Conservation (phyloP, 331 rosid species). For the Rhamnella rubrinervis region DNA sequence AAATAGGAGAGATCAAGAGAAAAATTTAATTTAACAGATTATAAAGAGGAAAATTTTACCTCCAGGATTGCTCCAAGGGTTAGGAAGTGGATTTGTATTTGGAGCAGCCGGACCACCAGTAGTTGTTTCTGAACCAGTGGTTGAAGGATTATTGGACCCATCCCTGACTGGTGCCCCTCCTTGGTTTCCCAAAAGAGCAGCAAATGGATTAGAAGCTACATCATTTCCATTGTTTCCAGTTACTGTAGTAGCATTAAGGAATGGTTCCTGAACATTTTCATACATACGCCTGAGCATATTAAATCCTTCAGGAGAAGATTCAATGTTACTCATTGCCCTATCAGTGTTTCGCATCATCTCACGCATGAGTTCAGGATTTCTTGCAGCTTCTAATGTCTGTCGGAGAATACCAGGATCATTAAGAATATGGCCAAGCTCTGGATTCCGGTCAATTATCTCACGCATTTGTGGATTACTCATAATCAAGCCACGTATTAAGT, state of each 20-base stretch:
- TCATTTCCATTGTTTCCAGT: slow-evolving; percentile 51
- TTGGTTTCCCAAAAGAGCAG: slow-evolving; percentile 58
- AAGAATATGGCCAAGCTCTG: slow-evolving; percentile 62
- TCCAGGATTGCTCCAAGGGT: slow-evolving; percentile 51
- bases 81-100: slow-evolving; percentile 66
- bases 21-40: neutral
- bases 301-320: slow-evolving; percentile 66
- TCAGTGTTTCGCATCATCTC: slow-evolving; percentile 77
- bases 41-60: slow-evolving; percentile 20
- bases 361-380: slow-evolving; percentile 76
- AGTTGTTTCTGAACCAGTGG: slow-evolving; percentile 49
- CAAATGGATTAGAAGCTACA: slow-evolving; percentile 50
- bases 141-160: slow-evolving; percentile 45
- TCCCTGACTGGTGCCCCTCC: slow-evolving; percentile 48
- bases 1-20: neutral
- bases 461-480: slow-evolving; percentile 71
- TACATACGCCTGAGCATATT: slow-evolving; percentile 77
- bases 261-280: slow-evolving; percentile 71
- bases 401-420: slow-evolving; percentile 62
- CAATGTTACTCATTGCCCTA: slow-evolving; percentile 71
- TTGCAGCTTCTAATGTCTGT: slow-evolving; percentile 67
- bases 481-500: slow-evolving; percentile 54
- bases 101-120: slow-evolving; percentile 49
- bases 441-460: slow-evolving; percentile 61
- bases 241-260: slow-evolving; percentile 62